Evolutionary conservation across 2,329 filamentous ascomycete species (phyloP), one percentile per base, ranked within the genome.

Genomic region (Grosmannia clavigera): DNA sequence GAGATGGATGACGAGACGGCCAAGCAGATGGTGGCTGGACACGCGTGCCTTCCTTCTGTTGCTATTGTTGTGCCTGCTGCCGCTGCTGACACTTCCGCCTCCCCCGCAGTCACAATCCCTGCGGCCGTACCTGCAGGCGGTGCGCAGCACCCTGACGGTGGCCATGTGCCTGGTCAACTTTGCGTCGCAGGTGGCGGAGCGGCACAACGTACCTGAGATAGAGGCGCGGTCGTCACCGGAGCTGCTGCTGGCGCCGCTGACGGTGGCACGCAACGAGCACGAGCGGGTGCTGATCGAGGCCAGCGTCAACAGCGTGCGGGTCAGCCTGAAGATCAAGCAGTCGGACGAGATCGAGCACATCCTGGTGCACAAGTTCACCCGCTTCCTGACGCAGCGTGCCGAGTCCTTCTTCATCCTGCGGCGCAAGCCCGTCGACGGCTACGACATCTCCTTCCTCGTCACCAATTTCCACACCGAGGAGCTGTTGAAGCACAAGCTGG

Each of bases 321-420:
- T 99, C 70, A 96, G 90, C 81, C 95, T 99, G 78, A 90, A 92
- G 80, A 96, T 99, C 75, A 99, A 99, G 78, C 94, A 99, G 79
- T 94, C 94, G 64, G 94, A 99, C 74, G 94, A 99, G 78, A 99
- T 97, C 69, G 94, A 99, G 75, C 84, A 95, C 72, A 97, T 99
- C 65, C 78, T 99, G 63, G 94, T 99, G 65, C 94, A 97, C 78
- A 99, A 99, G 76, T 97, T 99, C 70, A 96, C 92, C 50, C 83
- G 94, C 60, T 99, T 99, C 80, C 76, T 99, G 76, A 96, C 90
- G 48, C 92, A 96, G 76, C 81, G 92, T 74, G 94, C 94, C 56
- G 94, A 99, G 75, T 90, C 90, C 0, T 99, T 99, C 77, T 97
- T 97, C 70, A 95, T 99, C 63, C 75, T 99, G 71, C 80, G 94